Percentiles rank a stretch among this genome's conserved stretches.
Conservation (phyloP, 2,329 filamentous ascomycete genomes). For the Rachicladosporium sp. region DNA sequence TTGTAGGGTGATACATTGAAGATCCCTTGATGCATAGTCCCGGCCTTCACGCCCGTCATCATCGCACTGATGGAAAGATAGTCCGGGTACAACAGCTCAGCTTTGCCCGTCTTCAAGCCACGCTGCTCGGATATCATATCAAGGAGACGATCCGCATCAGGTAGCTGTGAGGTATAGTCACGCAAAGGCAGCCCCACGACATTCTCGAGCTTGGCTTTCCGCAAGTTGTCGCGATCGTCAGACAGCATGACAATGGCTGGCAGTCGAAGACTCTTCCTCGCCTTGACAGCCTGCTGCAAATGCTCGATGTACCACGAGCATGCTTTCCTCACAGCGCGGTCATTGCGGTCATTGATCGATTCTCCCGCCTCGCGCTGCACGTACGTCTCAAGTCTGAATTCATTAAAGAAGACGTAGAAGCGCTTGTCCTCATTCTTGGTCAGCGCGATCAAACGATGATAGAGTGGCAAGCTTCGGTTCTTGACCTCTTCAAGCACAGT, state of each 20-base stretch:
- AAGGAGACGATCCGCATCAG: constrained; percentile 71
- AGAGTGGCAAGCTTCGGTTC: constrained; percentile 84
- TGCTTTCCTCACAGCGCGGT: constrained; percentile 74
- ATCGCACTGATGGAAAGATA: constrained; percentile 82
- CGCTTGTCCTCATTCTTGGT: constrained; percentile 94
- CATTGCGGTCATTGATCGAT: constrained; percentile 91
- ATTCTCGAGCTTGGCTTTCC: constrained; percentile 64
- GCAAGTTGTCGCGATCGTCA: constrained; percentile 78
- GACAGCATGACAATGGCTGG: constrained; percentile 87
- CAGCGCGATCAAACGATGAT: constrained; percentile 80
- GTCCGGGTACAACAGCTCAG: constrained; percentile 72
- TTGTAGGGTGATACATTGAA: constrained; percentile 98
- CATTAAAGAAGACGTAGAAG: constrained; percentile 98
- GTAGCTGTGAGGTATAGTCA: constrained; percentile 73
- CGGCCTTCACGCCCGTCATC: constrained; percentile 84
- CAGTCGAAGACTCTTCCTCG: constrained; percentile 39
- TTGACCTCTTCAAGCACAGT: constrained; percentile 93
- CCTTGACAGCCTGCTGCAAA: constrained; percentile 50
- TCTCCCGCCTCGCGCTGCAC: constrained; percentile 63
- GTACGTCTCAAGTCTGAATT: constrained; percentile 88
- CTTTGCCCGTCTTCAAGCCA: constrained; percentile 50
- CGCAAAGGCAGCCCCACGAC: constrained; percentile 53
- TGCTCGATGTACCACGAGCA: constrained; percentile 87
- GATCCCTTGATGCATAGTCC: constrained; percentile 80
- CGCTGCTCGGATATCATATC: constrained; percentile 82